phyloP scores from a whole-genome alignment of 306 rosid genomes.

The Cucurbita maxima region DNA sequence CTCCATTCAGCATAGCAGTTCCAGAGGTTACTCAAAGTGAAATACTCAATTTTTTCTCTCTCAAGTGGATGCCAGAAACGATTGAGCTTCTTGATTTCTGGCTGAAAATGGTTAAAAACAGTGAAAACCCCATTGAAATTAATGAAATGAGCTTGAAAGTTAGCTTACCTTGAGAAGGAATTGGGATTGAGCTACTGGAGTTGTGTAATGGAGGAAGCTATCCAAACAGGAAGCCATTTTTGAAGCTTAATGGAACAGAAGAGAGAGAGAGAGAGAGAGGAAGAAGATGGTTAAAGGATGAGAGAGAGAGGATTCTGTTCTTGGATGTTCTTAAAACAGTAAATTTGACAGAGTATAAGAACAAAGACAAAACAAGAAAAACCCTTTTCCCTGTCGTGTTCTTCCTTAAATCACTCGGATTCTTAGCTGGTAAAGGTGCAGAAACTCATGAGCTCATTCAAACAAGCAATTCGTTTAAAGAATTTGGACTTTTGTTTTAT shows the following conservation, averaged over 20 bases:
- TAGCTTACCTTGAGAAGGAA: slow-evolving; percentile 56
- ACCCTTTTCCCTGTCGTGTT: slow-evolving; percentile 2
- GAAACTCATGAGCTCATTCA: not conserved
- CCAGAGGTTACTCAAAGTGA: slow-evolving; percentile 78
- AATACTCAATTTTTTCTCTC: slow-evolving; percentile 69
- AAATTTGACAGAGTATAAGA: slow-evolving; percentile 18
- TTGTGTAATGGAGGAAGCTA: slow-evolving; percentile 57
- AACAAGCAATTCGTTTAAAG: not conserved
- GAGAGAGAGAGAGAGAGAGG: slow-evolving; percentile 6
- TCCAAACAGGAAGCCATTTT: slow-evolving; percentile 65
- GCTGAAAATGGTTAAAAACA: slow-evolving; percentile 15
- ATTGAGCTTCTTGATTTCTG: slow-evolving; percentile 64
- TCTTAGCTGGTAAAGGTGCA: not conserved
- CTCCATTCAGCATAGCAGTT: slow-evolving; percentile 79
- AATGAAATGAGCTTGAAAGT: not conserved
- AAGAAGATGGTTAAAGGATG: slow-evolving; percentile 15
- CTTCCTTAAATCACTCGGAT: not conserved
- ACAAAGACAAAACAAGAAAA: slow-evolving; percentile 13
- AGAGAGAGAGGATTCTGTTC: slow-evolving; percentile 21
- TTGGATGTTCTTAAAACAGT: slow-evolving; percentile 21
- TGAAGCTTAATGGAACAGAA: slow-evolving; percentile 15
- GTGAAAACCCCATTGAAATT: not conserved
- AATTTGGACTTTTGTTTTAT: not conserved
- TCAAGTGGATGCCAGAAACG: slow-evolving; percentile 89
- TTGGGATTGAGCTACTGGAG: slow-evolving; percentile 62